A percentile compares a stretch with the other conserved stretches of the same genome.
Conservation (phyloP, 2,329 filamentous ascomycete species). For the Fusarium sp. region DNA sequence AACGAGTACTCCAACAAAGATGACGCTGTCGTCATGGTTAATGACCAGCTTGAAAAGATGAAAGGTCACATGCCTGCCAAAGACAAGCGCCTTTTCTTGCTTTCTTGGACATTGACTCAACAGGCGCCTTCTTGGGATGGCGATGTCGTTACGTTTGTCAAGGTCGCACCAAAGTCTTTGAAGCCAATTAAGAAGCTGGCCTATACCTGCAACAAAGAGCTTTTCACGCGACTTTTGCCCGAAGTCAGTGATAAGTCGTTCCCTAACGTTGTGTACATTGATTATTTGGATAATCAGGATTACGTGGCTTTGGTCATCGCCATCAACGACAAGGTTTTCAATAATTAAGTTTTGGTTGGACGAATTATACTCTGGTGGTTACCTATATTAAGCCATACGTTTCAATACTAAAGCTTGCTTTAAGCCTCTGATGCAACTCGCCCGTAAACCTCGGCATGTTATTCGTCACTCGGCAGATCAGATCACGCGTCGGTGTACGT, state of each 20-base stretch:
- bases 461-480: constrained; percentile 13
- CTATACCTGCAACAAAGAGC: constrained; percentile 11
- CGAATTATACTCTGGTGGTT: background rate
- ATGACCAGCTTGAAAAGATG: constrained; percentile 16
- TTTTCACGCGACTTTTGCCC: constrained; percentile 1
- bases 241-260: constrained; percentile 8
- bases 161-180: background rate
- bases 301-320: constrained; percentile 15
- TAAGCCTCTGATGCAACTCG: background rate
- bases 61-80: constrained; percentile 15
- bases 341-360: background rate
- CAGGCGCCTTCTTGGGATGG: constrained; percentile 8
- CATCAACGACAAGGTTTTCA: constrained; percentile 22
- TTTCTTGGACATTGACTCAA: constrained; percentile 16
- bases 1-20: constrained; percentile 28
- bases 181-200: constrained; percentile 11
- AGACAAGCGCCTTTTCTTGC: constrained; percentile 8
- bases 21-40: background rate
- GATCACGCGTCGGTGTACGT: constrained; percentile 30
- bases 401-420: background rate
- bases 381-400: background rate
- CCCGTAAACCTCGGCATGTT: background rate
- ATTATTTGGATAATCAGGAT: constrained; percentile 14
- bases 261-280: constrained; percentile 20
- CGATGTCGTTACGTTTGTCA: background rate